A percentile compares a stretch with the other conserved stretches of the same genome.
These are phyloP conservation scores for Termitomyces sp. DNA, from an alignment of 768 basidiomycete species.

Conservation along the genomic window DNA sequence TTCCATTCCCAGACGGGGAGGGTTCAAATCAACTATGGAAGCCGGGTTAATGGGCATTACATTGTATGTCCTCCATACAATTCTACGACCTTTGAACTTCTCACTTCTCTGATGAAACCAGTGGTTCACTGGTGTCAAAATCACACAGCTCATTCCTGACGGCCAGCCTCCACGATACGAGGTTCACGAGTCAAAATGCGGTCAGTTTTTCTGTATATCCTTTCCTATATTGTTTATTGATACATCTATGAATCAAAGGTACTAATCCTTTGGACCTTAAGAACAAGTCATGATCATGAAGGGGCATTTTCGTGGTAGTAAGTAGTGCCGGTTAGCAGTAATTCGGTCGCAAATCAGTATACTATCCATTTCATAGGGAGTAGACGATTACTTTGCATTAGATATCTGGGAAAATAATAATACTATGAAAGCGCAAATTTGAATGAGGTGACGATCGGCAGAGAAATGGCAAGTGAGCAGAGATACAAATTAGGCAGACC, in stretches of 20 bases:
- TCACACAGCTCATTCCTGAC: slow-evolving; percentile 7
- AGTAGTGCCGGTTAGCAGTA: too few relatives aligned
- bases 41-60: slow-evolving; percentile 7
- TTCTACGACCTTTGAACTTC: neutral
- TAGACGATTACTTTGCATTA: too few relatives aligned
- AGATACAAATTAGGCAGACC: too few relatives aligned
- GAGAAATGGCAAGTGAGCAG: too few relatives aligned
- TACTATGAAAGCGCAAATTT: too few relatives aligned
- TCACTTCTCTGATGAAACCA: neutral
- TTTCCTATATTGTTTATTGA: neutral
- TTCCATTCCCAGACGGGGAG: slow-evolving; percentile 11
- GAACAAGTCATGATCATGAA: neutral
- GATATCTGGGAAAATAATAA: too few relatives aligned
- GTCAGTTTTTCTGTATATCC: neutral
- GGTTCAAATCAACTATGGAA: slow-evolving; percentile 10
- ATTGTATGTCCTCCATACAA: slow-evolving; percentile 1
- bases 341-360: too few relatives aligned
- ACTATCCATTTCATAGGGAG: too few relatives aligned
- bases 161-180: slow-evolving; percentile 1
- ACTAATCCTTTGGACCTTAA: slow-evolving; percentile 1
- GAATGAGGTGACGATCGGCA: too few relatives aligned
- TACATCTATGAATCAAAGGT: neutral
- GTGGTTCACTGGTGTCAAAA: slow-evolving; percentile 7
- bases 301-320: too few relatives aligned
- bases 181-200: slow-evolving; percentile 10